Base-by-base conservation (phyloP, 1,139 yeast species). In the Eremothecium sinecaudum region DNA sequence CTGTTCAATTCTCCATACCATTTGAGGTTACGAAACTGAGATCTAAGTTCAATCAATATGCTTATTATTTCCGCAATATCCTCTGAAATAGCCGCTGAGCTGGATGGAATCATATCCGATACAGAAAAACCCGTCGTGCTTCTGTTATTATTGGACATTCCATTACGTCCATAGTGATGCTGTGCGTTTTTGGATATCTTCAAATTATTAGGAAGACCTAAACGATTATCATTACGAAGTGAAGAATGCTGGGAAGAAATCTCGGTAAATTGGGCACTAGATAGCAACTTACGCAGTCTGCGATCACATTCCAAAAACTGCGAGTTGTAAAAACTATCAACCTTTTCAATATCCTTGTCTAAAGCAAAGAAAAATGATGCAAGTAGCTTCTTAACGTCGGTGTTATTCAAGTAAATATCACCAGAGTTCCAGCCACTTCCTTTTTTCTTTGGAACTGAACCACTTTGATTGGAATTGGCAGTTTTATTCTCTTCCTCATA, bases 1-100 rank as follows among this genome's bases (percentile, higher is more conserved):
- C 81, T 84, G 62, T 90, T 90, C 50, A 87, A 71, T 49, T 87
- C 97, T 12, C 94, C 93, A 56, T 75, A 90, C 95, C 97, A 87
- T 55, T 79, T 79, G 53, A 90, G 65, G 58, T 86, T 86, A 39
- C 95, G 69, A 42, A 81, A 73, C 42, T 76, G 73, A n/a, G 79
- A 68, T 34, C 94, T 69, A 37, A 86, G 64, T 53, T 86, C 96
- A 23, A 84, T 65, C 30, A 87, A 62, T 17, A 84, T 79, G 18
- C 76, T 75, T 33, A 81, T 67, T 30, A 86, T 66, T 52, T 90
- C 97, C 40, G 81, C 87, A 25, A 79, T 59, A 47, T 84, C 94
- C 38, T 81, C 90, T n/a, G 61, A 54, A 24, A 41, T 33, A 24
- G 46, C 50, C 13, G 47, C 40, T 7, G 47, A 33, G 5, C 38